Percentiles rank a stretch among this genome's conserved stretches.
These are phyloP conservation scores for Dictyostelium discoideum DNA, from an alignment of 78 protist genomes.

Conservation along the genomic window DNA sequence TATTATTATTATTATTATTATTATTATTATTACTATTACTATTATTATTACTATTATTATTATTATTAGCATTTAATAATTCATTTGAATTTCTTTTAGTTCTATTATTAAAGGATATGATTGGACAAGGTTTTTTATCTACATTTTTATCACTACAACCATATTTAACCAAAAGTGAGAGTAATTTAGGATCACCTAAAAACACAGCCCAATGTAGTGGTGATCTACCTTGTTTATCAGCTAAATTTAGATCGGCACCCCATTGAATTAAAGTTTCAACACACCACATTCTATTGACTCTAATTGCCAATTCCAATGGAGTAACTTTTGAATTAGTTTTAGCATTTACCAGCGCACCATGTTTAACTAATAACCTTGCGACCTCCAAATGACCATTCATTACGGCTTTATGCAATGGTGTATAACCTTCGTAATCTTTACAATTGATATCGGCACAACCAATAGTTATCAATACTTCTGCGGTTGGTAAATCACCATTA, in stretches of 20 bases:
- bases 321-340: conserved; percentile 14
- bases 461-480: conserved; percentile 29
- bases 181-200: conserved; percentile 44
- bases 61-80: not conserved
- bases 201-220: conserved; percentile 69
- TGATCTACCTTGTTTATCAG: conserved; percentile 50
- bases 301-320: conserved; percentile 36
- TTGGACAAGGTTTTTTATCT: not conserved
- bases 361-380: conserved; percentile 29
- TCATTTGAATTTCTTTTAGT: conserved; percentile 10
- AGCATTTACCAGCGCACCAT: conserved; percentile 76
- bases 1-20: no score
- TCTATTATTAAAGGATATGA: not conserved
- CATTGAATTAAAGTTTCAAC: conserved; percentile 36
- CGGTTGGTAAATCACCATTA: conserved; percentile 67
- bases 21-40: not conserved
- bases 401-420: conserved; percentile 87
- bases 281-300: conserved; percentile 68
- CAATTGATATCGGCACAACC: conserved; percentile 71
- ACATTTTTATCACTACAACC: conserved; percentile 29
- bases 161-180: conserved; percentile 35
- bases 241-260: conserved; percentile 56
- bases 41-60: not conserved
- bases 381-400: conserved; percentile 80
- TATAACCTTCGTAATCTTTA: conserved; percentile 63